A percentile compares a stretch with the other conserved stretches of the same genome.
Conservation (phyloP, 129 eudicot species). For the Heracleum sosnowskyi region DNA sequence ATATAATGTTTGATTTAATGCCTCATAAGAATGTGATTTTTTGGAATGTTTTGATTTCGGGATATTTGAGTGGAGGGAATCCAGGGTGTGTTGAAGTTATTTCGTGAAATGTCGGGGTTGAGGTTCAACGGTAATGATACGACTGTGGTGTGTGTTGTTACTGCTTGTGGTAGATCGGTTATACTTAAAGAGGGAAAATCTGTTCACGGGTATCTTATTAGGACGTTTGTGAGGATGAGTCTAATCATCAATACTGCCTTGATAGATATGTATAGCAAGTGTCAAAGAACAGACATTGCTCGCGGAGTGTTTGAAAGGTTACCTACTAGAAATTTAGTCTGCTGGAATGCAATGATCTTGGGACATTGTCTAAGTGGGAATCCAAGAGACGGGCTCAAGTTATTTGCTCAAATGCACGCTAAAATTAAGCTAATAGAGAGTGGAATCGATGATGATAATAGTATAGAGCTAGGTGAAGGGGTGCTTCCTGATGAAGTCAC, state of each 20-base stretch:
- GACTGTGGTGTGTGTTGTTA: constrained; percentile 45
- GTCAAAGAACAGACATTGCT: constrained; percentile 50
- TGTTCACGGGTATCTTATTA: constrained; percentile 52
- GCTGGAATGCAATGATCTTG: constrained; percentile 86
- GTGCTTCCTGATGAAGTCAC: constrained; percentile 61
- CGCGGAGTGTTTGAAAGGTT: constrained; percentile 49
- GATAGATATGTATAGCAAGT: constrained; percentile 75
- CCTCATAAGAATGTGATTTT: constrained; percentile 55
- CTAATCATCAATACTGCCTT: constrained; percentile 54
- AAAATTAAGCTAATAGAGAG: neutral
- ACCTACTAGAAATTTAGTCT: constrained; percentile 45
- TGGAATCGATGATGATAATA: neutral
- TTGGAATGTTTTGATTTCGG: no score
- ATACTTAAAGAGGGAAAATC: constrained; percentile 77
- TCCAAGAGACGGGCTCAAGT: constrained; percentile 54
- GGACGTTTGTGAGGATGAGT: constrained; percentile 21
- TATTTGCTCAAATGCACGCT: constrained; percentile 41
- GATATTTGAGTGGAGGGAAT: constrained; percentile 55
- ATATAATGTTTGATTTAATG: constrained; percentile 61
- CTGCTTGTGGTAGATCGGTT: constrained; percentile 76
- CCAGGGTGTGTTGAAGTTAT: constrained; percentile 71
- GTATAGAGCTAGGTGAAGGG: neutral
- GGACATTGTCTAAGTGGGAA: constrained; percentile 73
- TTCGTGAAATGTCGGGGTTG: constrained; percentile 39
- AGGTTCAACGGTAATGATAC: constrained; percentile 36